These are phyloP conservation scores for Candida sp. DNA, from an alignment of 1,139 yeast species.

Conservation along the genomic window DNA sequence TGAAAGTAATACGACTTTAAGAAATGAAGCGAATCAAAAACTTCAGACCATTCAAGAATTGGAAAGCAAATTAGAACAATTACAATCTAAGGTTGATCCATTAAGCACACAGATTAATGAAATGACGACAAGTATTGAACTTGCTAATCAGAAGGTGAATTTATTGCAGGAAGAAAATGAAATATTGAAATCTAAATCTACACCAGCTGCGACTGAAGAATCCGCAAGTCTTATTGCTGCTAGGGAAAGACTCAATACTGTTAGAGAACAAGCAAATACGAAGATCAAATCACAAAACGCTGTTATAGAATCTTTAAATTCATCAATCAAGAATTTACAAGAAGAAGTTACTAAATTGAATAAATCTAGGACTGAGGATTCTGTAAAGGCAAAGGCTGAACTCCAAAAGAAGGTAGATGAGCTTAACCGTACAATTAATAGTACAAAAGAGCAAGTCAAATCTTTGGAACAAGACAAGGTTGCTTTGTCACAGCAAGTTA, in stretches of 20 bases:
- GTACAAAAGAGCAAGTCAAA: constrained; percentile 3
- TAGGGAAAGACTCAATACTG: constrained; percentile 18
- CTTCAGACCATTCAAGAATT: constrained; percentile 20
- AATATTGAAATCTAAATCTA: constrained; percentile 20
- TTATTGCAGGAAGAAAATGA: constrained; percentile 38
- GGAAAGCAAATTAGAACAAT: constrained; percentile 11
- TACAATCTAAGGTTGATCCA: constrained; percentile 12
- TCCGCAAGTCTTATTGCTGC: constrained; percentile 10
- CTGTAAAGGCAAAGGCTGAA: constrained; percentile 7
- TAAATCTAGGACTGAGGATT: constrained; percentile 9
- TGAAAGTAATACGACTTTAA: constrained; percentile 68
- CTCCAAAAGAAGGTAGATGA: constrained; percentile 8
- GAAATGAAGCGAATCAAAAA: constrained; percentile 45
- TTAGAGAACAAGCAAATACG: constrained; percentile 19
- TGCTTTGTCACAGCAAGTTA: constrained; percentile 4
- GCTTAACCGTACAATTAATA: constrained; percentile 3
- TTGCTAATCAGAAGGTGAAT: constrained; percentile 28
- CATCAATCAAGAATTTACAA: constrained; percentile 19
- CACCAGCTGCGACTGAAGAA: constrained; percentile 6
- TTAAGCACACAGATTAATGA: constrained; percentile 17
- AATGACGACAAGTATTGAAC: constrained; percentile 22
- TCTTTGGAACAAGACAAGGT: constrained; percentile 8
- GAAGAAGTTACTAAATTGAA: constrained; percentile 14
- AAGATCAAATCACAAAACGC: constrained; percentile 19
- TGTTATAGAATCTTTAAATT: constrained; percentile 19